These are phyloP conservation scores for Colletotrichum sp. DNA, from an alignment of 2,329 filamentous ascomycete genomes.

Conservation along the genomic window DNA sequence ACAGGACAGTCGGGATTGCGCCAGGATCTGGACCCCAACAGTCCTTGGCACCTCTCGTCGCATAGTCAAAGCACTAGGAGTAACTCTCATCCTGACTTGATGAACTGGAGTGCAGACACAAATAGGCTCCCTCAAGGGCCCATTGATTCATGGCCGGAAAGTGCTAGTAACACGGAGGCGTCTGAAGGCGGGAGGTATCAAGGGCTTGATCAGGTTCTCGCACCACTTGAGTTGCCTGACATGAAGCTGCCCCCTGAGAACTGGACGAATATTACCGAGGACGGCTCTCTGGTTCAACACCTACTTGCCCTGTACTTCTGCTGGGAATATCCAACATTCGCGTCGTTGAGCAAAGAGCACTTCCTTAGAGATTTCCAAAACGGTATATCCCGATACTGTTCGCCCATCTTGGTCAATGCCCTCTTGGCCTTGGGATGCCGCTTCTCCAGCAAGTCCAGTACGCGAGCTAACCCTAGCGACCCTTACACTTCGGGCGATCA, in stretches of 20 bases:
- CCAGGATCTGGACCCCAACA: constrained; percentile 47
- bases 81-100: constrained; percentile 50
- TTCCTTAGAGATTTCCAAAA: constrained; percentile 70
- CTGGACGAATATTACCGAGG: constrained; percentile 68
- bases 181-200: constrained; percentile 23
- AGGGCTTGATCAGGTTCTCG: constrained; percentile 54
- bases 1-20: constrained; percentile 34
- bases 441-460: constrained; percentile 69
- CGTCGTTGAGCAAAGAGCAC: constrained; percentile 73
- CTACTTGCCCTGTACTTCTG: constrained; percentile 73
- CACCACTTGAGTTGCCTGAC: constrained; percentile 48
- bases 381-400: constrained; percentile 70
- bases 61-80: constrained; percentile 52
- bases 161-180: constrained; percentile 36
- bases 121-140: constrained; percentile 46
- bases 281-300: constrained; percentile 64
- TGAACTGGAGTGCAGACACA: constrained; percentile 50
- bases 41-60: constrained; percentile 54
- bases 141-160: constrained; percentile 56
- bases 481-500: constrained; percentile 72
- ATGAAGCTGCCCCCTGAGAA: constrained; percentile 45
- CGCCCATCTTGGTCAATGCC: constrained; percentile 69
- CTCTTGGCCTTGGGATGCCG: constrained; percentile 71
- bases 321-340: constrained; percentile 79
- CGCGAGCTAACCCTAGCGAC: constrained; percentile 66